Evolutionary conservation across 225 moss, liverwort and hornwort species (phyloP), one percentile per base, ranked within the genome.

Genomic region (Marchantia polymorpha): DNA sequence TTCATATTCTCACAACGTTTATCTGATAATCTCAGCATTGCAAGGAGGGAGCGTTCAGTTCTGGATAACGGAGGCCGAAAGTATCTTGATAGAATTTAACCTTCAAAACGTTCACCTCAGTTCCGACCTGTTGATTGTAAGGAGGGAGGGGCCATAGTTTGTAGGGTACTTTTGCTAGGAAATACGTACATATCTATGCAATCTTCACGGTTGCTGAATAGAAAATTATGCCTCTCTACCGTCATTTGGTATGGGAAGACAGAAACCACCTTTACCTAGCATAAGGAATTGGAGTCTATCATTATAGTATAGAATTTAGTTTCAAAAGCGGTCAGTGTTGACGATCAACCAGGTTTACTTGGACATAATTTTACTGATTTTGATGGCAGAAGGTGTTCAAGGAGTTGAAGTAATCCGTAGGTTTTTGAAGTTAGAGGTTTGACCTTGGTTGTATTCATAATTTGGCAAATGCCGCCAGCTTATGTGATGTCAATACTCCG

Each of bases 91-190:
- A 54, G 27, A 74, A 26, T 69, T 29, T 74, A 12, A 74, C 74
- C 52, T 74, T 74, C 55, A 56, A 56, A 59, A 59, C 55, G 22
- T 75, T 59, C 39, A 59, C 58, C 58, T 74, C 56, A 58, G 14
- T 53, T 59, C 19, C 8, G 26, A 59, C 59, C 39, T 17, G 31
- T 39, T 58, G 75, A 31, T 59, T 39, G 39, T 75, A 52, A 20
- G 59, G 60, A 75, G 75, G 54, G 27, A 75, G 23, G 64, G 23
- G 60, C 60, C 75, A 4, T 75, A 53, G 75, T 75, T 46, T 29
- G 46, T 75, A 39, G 75, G 59, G 22, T 60, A 59, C 17, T 75
- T 58, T 75, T 75, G 58, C 58, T 59, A 59, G 53, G 73, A 54
- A 46, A 73, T 26, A 55, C 52, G 22, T 59, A 58, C 11, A 39